A percentile compares a stretch with the other conserved stretches of the same genome.
phyloP scores from a whole-genome alignment of 176 grass and related monocot species.

The Cymbopogon citratus region DNA sequence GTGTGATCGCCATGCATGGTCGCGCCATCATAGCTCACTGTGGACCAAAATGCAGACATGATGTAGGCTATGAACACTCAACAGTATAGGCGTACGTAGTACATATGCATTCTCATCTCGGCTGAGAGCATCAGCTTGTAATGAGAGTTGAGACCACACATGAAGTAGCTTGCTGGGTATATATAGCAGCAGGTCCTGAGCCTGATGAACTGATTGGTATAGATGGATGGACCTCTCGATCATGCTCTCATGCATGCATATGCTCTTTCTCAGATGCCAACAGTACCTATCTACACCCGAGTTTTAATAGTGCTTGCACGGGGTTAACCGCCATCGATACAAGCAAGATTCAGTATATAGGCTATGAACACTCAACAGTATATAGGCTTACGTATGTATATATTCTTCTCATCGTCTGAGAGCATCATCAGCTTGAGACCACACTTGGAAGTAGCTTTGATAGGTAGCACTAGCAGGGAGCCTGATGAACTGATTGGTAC shows the following conservation, averaged over 20 bases:
- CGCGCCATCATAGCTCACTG: neutral
- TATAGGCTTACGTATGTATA: too few species aligned
- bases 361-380: neutral
- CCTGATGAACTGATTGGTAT: neutral
- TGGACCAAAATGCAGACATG: neutral
- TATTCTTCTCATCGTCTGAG: neutral
- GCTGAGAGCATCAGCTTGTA: neutral
- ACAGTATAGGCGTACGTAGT: too few species aligned
- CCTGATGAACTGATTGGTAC: neutral
- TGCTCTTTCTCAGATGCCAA: conserved; percentile 9
- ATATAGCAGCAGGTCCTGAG: neutral
- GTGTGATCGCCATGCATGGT: too few species aligned
- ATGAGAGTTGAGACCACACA: neutral
- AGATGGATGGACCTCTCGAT: neutral
- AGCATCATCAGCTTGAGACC: neutral
- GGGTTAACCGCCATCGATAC: neutral
- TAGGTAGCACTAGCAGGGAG: neutral
- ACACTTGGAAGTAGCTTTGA: neutral
- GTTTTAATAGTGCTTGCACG: conserved; percentile 21
- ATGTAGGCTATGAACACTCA: neutral
- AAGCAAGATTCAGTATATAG: neutral
- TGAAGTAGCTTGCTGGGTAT: neutral
- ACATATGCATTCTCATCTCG: neutral
- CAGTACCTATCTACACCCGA: neutral
- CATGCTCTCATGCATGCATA: neutral